Conservation (phyloP, 345 rosid species). For the Arabis hirsuta region DNA sequence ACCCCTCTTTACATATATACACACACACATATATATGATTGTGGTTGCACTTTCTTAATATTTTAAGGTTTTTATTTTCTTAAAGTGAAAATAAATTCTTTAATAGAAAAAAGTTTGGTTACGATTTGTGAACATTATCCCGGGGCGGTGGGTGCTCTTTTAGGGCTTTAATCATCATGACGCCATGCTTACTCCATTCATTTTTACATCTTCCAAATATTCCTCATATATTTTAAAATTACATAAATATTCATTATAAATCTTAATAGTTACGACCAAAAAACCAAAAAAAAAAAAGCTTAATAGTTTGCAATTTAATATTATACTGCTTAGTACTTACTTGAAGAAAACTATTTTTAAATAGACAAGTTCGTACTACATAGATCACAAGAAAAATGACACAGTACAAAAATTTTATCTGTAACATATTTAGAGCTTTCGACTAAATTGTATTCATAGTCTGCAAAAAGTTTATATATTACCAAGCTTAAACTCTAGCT, state of each 20-base stretch:
- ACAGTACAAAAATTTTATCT: neutral
- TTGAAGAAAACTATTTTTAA: neutral
- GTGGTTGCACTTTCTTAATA: slow-evolving; percentile 41
- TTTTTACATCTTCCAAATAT: neutral
- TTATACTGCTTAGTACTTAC: neutral
- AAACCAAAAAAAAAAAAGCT: neutral
- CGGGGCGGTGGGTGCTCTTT: slow-evolving; percentile 33
- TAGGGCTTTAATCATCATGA: slow-evolving; percentile 50
- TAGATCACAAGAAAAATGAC: neutral
- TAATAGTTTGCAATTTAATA: neutral
- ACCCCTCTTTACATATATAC: slow-evolving; percentile 31
- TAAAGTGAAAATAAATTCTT: slow-evolving; percentile 28
- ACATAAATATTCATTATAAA: neutral
- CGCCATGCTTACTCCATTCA: slow-evolving; percentile 39
- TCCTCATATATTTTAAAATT: neutral
- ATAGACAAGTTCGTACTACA: neutral
- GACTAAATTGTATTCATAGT: neutral
- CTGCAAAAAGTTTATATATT: too few species aligned
- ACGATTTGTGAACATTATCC: slow-evolving; percentile 41
- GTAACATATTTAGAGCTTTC: slow-evolving; percentile 6
- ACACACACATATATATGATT: slow-evolving; percentile 33
- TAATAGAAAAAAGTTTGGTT: slow-evolving; percentile 32
- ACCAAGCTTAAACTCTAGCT: too few species aligned
- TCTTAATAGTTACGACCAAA: neutral
- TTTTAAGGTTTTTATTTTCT: slow-evolving; percentile 26